Base-by-base conservation (phyloP, 2,329 filamentous ascomycete genomes). In the Fusarium liriodendri region DNA sequence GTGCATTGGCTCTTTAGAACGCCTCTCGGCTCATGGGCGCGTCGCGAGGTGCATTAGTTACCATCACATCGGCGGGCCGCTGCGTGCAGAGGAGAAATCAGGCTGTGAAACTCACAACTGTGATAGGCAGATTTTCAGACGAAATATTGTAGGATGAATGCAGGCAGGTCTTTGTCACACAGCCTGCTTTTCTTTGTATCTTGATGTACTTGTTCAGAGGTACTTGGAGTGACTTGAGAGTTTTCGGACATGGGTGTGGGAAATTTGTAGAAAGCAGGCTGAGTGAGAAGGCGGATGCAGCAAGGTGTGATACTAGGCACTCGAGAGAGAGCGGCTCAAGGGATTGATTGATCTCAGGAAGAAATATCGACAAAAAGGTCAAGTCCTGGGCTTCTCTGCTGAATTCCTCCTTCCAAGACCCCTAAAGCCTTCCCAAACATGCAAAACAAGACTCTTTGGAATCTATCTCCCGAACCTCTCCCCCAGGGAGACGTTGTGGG, bases 381-480 rank as follows among this genome's bases (percentile, higher is more conserved):
- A 9, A 14, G 27, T 32, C 27, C 50, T 54, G n/a, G 14, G 27
- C 50, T 54, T 32, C 29, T 54, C 47, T 29, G 10, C 18, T 14
- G 16, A 27, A 47, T 5, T 14, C 11, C 27, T 54, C 29, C 29
- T 18, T 54, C 42, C 40, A 45, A 45, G 20, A 16, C 42, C 38
- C 38, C 38, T 3, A 22, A 57, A 22, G 22, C 35, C 16, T 45
- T 45, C 27, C 20, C 38, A 40, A 18, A 27, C 18, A 69, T 71
- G 66, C 32, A 71, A n/a, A 64, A 50, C 35, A 61, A 60, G 22
- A 61, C 66, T 4, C 50, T 71, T 16, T 69, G 66, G 66, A 50
- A 3, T 13, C 33, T 71, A 13, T 35, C 45, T 22, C 32, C 42
- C 4, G 32, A 62, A 5, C 58, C 62, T 10, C 69, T 71, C 16